phyloP scores from a whole-genome alignment of 768 basidiomycete species.

The Leccinum broughii region DNA sequence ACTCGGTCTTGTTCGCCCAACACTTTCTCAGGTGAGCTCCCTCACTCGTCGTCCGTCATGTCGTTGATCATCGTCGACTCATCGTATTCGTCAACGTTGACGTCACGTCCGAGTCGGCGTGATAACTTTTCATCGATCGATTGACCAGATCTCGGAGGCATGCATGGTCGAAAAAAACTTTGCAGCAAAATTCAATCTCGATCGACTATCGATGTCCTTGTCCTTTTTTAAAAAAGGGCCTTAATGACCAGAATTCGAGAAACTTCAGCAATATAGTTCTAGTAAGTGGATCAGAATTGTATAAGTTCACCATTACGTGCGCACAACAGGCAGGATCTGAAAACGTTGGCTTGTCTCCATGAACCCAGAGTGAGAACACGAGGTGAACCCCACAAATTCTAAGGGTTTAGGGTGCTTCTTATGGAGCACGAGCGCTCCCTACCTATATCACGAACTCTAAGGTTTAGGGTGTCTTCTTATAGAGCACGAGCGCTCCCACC shows the following conservation, averaged over 20 bases:
- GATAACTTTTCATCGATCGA: constrained; percentile 22
- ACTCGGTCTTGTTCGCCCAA: too few species aligned
- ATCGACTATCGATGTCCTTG: too few species aligned
- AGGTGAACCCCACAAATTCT: background rate
- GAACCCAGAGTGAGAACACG: background rate
- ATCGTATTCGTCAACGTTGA: too few species aligned
- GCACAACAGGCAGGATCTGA: background rate
- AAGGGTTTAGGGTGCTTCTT: constrained; percentile 1
- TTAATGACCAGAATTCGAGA: background rate
- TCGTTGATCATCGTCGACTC: too few species aligned
- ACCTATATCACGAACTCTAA: background rate
- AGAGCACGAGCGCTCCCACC: too few species aligned
- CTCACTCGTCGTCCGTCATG: too few species aligned
- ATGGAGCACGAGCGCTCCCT: too few species aligned
- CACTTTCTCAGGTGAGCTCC: too few species aligned
- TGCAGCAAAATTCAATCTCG: background rate
- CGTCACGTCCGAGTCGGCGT: too few species aligned
- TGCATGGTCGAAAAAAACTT: constrained; percentile 24
- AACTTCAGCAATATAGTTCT: background rate
- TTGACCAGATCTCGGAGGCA: constrained; percentile 41
- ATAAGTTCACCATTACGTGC: background rate
- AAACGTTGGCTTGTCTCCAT: background rate
- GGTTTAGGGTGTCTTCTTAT: background rate
- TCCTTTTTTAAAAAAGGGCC: too few species aligned
- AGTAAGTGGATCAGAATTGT: background rate